Evolutionary conservation across 805 yeast species (phyloP).

Genomic region (Candida nanaspora): DNA sequence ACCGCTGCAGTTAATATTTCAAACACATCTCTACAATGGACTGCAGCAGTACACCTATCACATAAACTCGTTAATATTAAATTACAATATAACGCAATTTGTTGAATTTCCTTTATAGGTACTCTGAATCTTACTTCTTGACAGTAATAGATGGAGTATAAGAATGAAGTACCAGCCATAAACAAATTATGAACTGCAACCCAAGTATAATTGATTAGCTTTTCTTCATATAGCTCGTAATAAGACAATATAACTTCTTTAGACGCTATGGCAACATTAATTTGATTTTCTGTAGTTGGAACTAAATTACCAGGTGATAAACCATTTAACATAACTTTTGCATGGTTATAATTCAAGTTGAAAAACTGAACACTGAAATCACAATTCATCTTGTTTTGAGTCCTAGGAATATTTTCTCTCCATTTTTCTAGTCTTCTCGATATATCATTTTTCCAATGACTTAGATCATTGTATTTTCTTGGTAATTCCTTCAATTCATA

Average conservation of each 20-base stretch:
- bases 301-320: slow-evolving; percentile 63
- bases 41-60: slow-evolving; percentile 75
- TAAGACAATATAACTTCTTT: slow-evolving; percentile 61
- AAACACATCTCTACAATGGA: slow-evolving; percentile 61
- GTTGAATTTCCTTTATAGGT: slow-evolving; percentile 42
- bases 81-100: slow-evolving; percentile 40
- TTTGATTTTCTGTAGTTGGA: slow-evolving; percentile 45
- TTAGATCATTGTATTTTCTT: slow-evolving; percentile 42
- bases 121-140: slow-evolving; percentile 41
- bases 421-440: slow-evolving; percentile 50
- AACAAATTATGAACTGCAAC: slow-evolving; percentile 85
- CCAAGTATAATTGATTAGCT: slow-evolving; percentile 80
- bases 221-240: slow-evolving; percentile 45
- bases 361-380: slow-evolving; percentile 67
- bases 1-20: slow-evolving; percentile 69
- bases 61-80: slow-evolving; percentile 52
- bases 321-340: slow-evolving; percentile 67
- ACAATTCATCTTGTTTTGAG: slow-evolving; percentile 57
- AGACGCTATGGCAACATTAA: slow-evolving; percentile 54
- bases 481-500: slow-evolving; percentile 73
- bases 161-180: slow-evolving; percentile 81
- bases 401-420: slow-evolving; percentile 51
- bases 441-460: slow-evolving; percentile 58
- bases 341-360: slow-evolving; percentile 69
- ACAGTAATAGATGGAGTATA: slow-evolving; percentile 70